Base-by-base conservation (phyloP, 208 protist species). In the Acanthamoeba rhysodes region DNA sequence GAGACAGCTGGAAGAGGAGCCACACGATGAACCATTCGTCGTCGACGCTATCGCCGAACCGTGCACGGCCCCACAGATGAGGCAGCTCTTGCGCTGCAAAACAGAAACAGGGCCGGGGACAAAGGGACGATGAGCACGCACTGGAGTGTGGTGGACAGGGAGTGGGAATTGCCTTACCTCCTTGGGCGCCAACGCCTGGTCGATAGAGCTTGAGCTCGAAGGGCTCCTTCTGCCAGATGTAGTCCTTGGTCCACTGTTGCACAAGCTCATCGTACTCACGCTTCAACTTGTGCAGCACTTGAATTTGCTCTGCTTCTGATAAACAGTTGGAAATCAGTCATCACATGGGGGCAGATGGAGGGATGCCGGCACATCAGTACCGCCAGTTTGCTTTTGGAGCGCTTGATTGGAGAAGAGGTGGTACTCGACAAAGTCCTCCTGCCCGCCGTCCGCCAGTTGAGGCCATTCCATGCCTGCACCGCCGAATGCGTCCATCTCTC, bases 21-120 rank as follows among this genome's bases (percentile, higher is more conserved):
- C 64, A 96, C 34, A 97, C 95, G 37, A 97, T 96, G 53, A 97
- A 96, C 96, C 96, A 97, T 92, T 97, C 96, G 93, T 97, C 96
- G 50, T 97, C 96, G 6, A 97, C 91, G 53, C 78, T 94, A 48
- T 97, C 96, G 70, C 90, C 95, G 76, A 97, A 95, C 8, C 53
- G 41, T 20, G 74, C 90, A 16, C 74, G 41, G 37, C 93, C 66
- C 27, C 59, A 53, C 72, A 95, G 57, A 29, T 95, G 93, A 14
- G 90, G 64, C 45, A 94, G 24, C 14, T 29, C 80, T 59, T 32
- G 80, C 80, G 55, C 10, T 27, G 80, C 45, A n/a, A 90, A 18
- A 0, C 6, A 59, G 29, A 64, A 16, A 62, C 34, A 22, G 16
- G 14, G 62, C 7, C n/a, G 16, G 41, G 45, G 2, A 48, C 45